Base-by-base conservation (phyloP, 805 yeast species). In the Candida maltosa region DNA sequence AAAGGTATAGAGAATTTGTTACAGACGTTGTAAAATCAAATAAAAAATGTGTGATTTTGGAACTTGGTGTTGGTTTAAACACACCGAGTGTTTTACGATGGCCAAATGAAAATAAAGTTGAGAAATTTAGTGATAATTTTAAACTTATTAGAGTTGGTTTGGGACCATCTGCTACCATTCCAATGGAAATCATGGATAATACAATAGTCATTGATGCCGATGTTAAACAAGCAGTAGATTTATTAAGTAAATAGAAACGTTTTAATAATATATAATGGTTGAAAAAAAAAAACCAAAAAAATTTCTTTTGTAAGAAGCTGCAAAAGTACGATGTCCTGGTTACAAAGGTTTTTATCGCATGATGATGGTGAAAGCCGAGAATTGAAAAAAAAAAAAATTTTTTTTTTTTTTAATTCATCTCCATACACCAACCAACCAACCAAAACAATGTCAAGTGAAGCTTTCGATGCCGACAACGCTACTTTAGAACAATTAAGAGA, bases 401-500 rank as follows among this genome's bases (percentile, higher is more conserved):
- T 11, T 20, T 14, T 29, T 14, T 10, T 22, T 19, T 26, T 26
- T 11, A 15, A 8, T 26, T n/a, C n/a, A n/a, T n/a, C n/a, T n/a
- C n/a, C n/a, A n/a, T n/a, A n/a, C n/a, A n/a, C n/a, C n/a, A n/a
- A n/a, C n/a, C n/a, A n/a, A n/a, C n/a, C n/a, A n/a, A n/a, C n/a
- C n/a, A n/a, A n/a, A n/a, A n/a, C n/a, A n/a, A 62, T 61, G 68
- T 45, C 62, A 28, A 58, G 52, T 30, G 11, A 28, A 4, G 59
- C 51, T 31, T 55, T 68, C 29, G 57, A 68, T 45, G 56, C 66
- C 29, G 74, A 67, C 47, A 48, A 48, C 24, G 72, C 72, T 26
- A 41, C 57, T 29, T 58, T 85, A 45, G 91, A 83, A 48, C 76
- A 78, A 50, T 69, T 85, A 41, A 76, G 93, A 62, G 93, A 84